Base-by-base conservation (phyloP, 495 filamentous ascomycete genomes). In the Bombardia bombarda region DNA sequence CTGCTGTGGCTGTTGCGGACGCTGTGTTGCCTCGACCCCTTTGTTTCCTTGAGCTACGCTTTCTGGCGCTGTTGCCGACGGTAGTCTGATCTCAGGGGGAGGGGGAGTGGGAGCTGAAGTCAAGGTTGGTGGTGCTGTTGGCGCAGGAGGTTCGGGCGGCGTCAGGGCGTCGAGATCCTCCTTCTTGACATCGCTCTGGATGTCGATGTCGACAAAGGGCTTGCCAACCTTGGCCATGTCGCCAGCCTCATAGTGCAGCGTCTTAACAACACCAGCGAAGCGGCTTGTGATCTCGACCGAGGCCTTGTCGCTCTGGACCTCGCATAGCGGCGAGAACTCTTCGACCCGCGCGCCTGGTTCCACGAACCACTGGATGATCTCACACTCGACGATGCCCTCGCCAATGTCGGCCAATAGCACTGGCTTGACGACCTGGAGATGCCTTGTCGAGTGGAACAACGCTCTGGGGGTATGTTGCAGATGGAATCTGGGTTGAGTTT, bases 311-410 rank as follows among this genome's bases (percentile, higher is more conserved):
- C 86, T 92, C 60, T 96, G 92, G 31, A 97, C 93, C 66, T 99
- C 92, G 62, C 93, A 99, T 28, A 99, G 68, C 42, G 87, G 90
- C 58, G 93, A 90, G 78, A 94, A 99, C 66, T 99, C 88, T 69
- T 97, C 90, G 51, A 99, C 88, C 41, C 87, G 80, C 19, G 93
- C 93, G 38, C 86, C 90, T 39, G 94, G 90, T 62, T 95, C 84
- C 47, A 97, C 92, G 62, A 96, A 99, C 93, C 93, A 99, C 70
- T 97, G 93, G 52, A 97, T 97, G 56, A 99, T 86, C 62, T 97
- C 90, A 62, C 92, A 93, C 67, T 98, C 92, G 51, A 88, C 87
- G 56, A 97, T 98, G 37, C 90, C 93, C 75, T 99, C 93, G 17
- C 93, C 93, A 56, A 96, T 95, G 66, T 99, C 93, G 50, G 92